Evolutionary conservation across 768 basidiomycete species (phyloP).

Genomic region (Naematelia encephala): DNA sequence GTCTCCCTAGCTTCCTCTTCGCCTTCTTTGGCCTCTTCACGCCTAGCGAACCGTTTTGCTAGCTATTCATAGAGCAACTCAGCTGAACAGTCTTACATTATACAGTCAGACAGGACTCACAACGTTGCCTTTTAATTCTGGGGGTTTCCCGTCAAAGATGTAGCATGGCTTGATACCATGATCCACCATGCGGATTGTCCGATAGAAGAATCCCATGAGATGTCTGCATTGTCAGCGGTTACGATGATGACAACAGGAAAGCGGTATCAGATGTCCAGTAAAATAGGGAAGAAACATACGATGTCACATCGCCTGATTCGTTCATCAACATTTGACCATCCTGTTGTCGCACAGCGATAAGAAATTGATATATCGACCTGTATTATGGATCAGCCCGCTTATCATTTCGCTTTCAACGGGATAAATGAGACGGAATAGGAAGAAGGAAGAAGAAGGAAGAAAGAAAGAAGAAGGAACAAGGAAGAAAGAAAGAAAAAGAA

Average conservation of each 20-base stretch:
- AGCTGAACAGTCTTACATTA: neutral
- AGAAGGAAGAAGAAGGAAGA: neutral
- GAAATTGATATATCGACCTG: conserved; percentile 63
- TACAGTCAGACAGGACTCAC: conserved; percentile 57
- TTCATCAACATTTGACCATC: conserved; percentile 97
- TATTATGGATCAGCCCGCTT: neutral
- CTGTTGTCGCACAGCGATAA: conserved; percentile 93
- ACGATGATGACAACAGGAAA: neutral
- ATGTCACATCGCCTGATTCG: conserved; percentile 96
- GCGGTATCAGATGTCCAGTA: no score
- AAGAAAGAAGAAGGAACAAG: neutral
- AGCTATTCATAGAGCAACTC: conserved; percentile 57
- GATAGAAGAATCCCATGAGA: conserved; percentile 97
- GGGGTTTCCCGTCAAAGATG: conserved; percentile 97
- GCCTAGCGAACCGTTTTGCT: conserved; percentile 86
- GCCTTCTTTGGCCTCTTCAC: conserved; percentile 90
- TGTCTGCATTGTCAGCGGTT: conserved; percentile 58
- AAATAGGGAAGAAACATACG: conserved; percentile 50
- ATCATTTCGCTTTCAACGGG: neutral
- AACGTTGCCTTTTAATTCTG: conserved; percentile 93
- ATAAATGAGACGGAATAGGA: neutral
- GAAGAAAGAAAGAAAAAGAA: conserved; percentile 4
- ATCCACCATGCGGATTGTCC: conserved; percentile 95
- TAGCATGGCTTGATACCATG: conserved; percentile 98
- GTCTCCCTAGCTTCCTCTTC: conserved; percentile 96